Base-by-base conservation (phyloP, 108 stramenopile genomes). In the Craspedostauros australis region DNA sequence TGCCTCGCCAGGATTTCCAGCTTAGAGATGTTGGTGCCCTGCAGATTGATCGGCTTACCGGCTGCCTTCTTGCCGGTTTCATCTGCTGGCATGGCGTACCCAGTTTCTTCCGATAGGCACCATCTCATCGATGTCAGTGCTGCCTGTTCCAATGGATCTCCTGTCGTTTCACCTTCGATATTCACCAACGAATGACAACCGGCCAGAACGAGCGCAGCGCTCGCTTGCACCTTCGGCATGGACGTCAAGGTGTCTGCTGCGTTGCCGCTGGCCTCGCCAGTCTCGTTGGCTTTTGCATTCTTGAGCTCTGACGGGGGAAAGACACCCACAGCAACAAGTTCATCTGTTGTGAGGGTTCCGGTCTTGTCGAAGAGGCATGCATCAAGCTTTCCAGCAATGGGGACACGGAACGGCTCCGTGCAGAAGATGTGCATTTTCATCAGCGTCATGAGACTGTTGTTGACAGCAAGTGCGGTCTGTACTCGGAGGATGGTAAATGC, bases 401-500 rank as follows among this genome's bases (percentile, higher is more conserved):
- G 96, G 16, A 98, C 94, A 9, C 94, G 79, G 53, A 80, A 96
- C 24, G 96, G 96, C 55, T 91, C 96, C 2, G 96, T 97, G 53
- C 96, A 97, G 55, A 97, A 97, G 14, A 97, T 72, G 56, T 94
- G 87, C 57, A 92, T 71, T 62, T 95, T 98, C 94, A 95, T 96
- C 70, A 98, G 67, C 0, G 95, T 91, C 94, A 98, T 94, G 18
- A 98, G 60, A 25, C 88, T 82, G 46, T 92, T 94, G 70, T 98
- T 98, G 21, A 98, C 95, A 11, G 97, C 97, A 41, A 98, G 68
- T 8, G 97, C 97, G 94, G 95, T 96, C 62, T 98, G 94, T 93
- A 96, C 94, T 6, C 14, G 19, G 14, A 22, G 12, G 5, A 54
- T n/a, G n/a, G n/a, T n/a, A n/a, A n/a, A n/a, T n/a, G n/a, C n/a